Percentiles rank a stretch among this genome's conserved stretches.
Evolutionary conservation across 495 filamentous ascomycete species (phyloP).

Genomic region (Gamarada debralockiae): DNA sequence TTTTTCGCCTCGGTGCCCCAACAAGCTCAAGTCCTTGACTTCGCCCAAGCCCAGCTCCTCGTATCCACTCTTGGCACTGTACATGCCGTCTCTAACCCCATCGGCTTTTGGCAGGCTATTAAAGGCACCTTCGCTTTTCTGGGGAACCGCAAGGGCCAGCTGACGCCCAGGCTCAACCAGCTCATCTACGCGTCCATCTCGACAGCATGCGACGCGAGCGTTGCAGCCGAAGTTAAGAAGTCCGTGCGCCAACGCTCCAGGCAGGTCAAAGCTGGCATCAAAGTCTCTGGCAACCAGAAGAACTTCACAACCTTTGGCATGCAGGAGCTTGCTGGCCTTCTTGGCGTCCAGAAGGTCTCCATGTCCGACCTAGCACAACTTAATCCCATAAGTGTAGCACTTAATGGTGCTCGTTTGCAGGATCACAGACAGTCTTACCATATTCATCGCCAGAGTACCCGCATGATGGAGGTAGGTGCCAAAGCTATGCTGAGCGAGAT

Average conservation of each 20-base stretch:
- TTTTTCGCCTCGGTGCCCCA: neutral
- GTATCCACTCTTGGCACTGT: constrained; percentile 3
- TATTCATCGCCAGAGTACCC: too few relatives aligned
- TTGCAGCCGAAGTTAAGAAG: neutral
- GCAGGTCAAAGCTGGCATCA: constrained; percentile 2
- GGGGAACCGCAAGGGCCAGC: constrained; percentile 4
- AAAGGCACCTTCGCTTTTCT: constrained; percentile 5
- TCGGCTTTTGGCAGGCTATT: constrained; percentile 7
- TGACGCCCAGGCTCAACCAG: neutral
- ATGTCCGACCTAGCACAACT: constrained; percentile 1
- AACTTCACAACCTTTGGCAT: constrained; percentile 1
- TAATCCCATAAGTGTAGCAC: neutral
- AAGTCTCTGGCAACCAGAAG: neutral
- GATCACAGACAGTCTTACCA: too few relatives aligned
- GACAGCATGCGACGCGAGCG: neutral
- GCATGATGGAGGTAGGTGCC: too few relatives aligned
- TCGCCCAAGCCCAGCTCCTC: constrained; percentile 3
- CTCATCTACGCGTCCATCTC: neutral
- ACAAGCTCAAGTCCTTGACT: neutral
- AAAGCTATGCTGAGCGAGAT: too few relatives aligned
- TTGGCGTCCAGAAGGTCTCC: neutral
- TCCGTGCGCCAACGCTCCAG: constrained; percentile 1
- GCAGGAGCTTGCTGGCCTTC: neutral
- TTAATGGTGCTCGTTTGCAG: neutral
- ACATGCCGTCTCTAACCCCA: constrained; percentile 7